Evolutionary conservation across 2,329 filamentous ascomycete species (phyloP), one percentile per base, ranked within the genome.

Genomic region (Pseudocercospora fijiensis): DNA sequence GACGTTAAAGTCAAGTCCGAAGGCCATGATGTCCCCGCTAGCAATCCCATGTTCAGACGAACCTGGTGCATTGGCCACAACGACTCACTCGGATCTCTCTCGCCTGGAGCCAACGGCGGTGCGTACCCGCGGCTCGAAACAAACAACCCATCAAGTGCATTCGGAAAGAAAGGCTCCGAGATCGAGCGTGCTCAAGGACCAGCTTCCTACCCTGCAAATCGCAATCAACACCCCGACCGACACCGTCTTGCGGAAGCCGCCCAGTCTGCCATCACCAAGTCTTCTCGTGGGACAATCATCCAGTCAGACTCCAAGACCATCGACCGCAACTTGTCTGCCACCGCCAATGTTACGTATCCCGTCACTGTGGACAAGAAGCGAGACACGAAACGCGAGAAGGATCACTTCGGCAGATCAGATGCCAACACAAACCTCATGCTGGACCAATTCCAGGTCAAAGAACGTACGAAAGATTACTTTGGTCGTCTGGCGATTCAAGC

Each of bases 81-180:
- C 56, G 37, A 57, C 37, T 27, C 37, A 28, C 49, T 28, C 47
- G 28, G 53, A 47, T 22, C 45, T 49, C 57, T 63, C 22, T 53
- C 67, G 27, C 47, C 52, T 53, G 61, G 67, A 65, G 69, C 68
- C 68, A 72, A 71, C 65, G 70, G 71, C 63, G 68, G 70, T 67
- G 69, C 71, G 61, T 69, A 69, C 69, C 68, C 43, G 64, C 69
- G 62, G 67, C 67, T 61, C 55, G 43, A 18, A 13, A 20, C n/a
- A 16, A 60, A 57, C 28, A 37, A 13, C 37, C 28, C 41, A 30
- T 22, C 49, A 61, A 63, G 60, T 56, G 59, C 58, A 16, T 53
- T 53, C 24, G 49, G 22, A 11, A 53, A 53, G 49, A 60, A 37
- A 49, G 62, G 52, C n/a, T 63, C 37, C 20, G 47, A 58, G 28